A percentile compares a stretch with the other conserved stretches of the same genome.
These are phyloP conservation scores for Mortierella hygrophila DNA, from an alignment of 192 early-diverging fungal species.

Conservation along the genomic window DNA sequence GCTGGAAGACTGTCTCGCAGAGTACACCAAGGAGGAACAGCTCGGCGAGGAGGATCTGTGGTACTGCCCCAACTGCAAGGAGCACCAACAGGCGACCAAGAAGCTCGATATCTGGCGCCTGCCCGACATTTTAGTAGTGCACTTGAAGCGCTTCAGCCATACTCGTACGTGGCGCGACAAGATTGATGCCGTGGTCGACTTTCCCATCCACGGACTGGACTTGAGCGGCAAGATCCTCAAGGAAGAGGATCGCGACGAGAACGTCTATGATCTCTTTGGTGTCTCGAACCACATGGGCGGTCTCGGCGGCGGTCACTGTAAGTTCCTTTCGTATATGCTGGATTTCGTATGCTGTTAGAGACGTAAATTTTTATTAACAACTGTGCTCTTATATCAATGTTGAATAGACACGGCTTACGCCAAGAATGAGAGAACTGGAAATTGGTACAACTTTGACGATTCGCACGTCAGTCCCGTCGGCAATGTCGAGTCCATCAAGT, in stretches of 20 bases:
- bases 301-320: constrained; percentile 80
- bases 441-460: constrained; percentile 93
- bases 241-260: constrained; percentile 32
- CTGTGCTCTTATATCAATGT: neutral
- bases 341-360: neutral
- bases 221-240: constrained; percentile 57
- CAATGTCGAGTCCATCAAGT: constrained; percentile 39
- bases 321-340: neutral
- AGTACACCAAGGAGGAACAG: constrained; percentile 88
- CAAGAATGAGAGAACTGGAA: constrained; percentile 65
- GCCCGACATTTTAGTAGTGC: constrained; percentile 90
- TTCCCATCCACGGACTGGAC: constrained; percentile 78
- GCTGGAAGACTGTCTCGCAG: constrained; percentile 88
- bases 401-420: constrained; percentile 74
- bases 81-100: constrained; percentile 76
- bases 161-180: constrained; percentile 94
- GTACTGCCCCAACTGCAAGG: constrained; percentile 86
- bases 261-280: constrained; percentile 85
- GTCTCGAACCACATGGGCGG: constrained; percentile 86
- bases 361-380: neutral
- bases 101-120: constrained; percentile 81
- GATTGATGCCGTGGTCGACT: constrained; percentile 87
- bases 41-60: constrained; percentile 93
- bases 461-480: constrained; percentile 66
- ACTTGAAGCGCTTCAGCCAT: constrained; percentile 94